Evolutionary conservation across 441 rosid species (phyloP), one percentile per base, ranked within the genome.

Genomic region (Raphanus hybrid): DNA sequence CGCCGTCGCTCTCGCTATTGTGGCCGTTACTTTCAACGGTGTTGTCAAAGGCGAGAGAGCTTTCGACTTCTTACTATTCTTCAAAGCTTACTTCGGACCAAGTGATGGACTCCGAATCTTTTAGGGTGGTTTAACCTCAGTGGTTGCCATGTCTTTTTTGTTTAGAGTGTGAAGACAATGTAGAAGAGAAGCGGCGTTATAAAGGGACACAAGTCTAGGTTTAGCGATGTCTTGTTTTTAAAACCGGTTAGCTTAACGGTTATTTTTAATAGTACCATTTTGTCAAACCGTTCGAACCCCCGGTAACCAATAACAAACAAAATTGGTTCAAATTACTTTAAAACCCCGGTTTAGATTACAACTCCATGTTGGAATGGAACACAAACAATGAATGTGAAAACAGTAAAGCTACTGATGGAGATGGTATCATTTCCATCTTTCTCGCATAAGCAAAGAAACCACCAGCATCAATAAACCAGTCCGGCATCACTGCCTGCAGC

Each of bases 81-180:
- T 77, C 74, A n/a, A 81, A 79, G 34, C 63, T 75, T 71, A 72
- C 63, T 81, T 83, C 5, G 81, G 84, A 58, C 55, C 72, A 4
- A 82, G 32, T 35, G 39, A 6, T 35, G 7, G 39, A 0, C 76
- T 79, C 3, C 62, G 63, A 0, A 0, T 50, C 34, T 9, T 14
- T 2, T 65, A 75, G 72, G 78, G 70, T 73, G n/a, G 70, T 73
- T 78, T 78, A 0, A 68, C 18, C 62, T 74, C 67, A 9, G 67
- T 41, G 3, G 63, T 43, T 10, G 62, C 63, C 82, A 79, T 79
- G 52, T 9, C 39, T n/a, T 18, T 45, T 57, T 5, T 2, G 3
- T 43, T 15, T 62, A 34, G 32, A 29, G 61, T 72, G 26, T 52
- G 0, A 8, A 27, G 43, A 39, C 50, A 70, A 37, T n/a, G 82